A percentile compares a stretch with the other conserved stretches of the same genome.
Conservation (phyloP, 2,329 filamentous ascomycete genomes). For the Trichoderma harzianum region DNA sequence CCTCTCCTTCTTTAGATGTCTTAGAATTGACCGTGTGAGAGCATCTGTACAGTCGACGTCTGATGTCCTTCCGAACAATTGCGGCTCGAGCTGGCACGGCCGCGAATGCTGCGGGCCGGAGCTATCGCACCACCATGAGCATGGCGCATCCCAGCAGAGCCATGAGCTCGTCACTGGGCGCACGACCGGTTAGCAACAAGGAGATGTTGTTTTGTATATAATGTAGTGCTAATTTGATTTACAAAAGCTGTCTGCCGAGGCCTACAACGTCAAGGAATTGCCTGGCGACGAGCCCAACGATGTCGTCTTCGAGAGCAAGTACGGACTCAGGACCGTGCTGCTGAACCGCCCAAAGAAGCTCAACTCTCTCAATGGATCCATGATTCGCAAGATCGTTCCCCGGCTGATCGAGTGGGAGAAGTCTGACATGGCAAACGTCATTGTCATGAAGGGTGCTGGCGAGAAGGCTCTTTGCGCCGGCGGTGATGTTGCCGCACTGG, state of each 20-base stretch:
- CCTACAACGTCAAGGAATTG: constrained; percentile 49
- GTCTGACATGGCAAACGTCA: constrained; percentile 87
- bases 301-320: constrained; percentile 86
- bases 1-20: constrained; percentile 32
- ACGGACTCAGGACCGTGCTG: constrained; percentile 86
- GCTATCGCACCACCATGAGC: constrained; percentile 41
- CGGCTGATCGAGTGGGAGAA: constrained; percentile 90
- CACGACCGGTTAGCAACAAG: constrained; percentile 24
- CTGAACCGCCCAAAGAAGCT: constrained; percentile 90
- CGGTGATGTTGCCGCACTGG: constrained; percentile 82
- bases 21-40: constrained; percentile 30
- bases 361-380: constrained; percentile 89
- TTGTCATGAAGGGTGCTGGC: constrained; percentile 89
- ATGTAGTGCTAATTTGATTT: constrained; percentile 4
- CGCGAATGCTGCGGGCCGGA: constrained; percentile 42
- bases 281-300: constrained; percentile 76
- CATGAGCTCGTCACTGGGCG: constrained; percentile 53
- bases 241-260: constrained; percentile 35
- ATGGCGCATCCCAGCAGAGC: constrained; percentile 85
- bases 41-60: constrained; percentile 36
- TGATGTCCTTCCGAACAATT: constrained; percentile 58
- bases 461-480: constrained; percentile 86
- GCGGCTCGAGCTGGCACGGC: constrained; percentile 52
- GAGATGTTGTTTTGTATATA: neutral
- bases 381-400: constrained; percentile 91